Base-by-base conservation (phyloP, 2,329 filamentous ascomycete genomes). In the Cucurbitaria berberidis region DNA sequence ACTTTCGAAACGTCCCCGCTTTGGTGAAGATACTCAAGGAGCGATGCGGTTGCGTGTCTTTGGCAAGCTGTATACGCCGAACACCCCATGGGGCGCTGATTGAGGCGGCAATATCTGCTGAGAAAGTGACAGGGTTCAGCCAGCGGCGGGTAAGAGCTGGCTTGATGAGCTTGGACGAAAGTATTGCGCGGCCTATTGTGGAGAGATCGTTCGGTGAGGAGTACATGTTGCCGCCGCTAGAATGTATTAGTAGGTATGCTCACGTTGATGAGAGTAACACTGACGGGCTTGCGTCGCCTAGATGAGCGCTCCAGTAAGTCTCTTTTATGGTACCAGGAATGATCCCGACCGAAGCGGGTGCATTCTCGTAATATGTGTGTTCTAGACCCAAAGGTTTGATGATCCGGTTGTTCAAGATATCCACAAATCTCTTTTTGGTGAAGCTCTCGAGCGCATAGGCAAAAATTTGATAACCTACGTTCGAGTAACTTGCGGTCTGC, bases 51-150 rank as follows among this genome's bases (percentile, higher is more conserved):
- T 55, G 50, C 6, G 22, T 38, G 1, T 44, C 35, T 19, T 44
- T 46, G 32, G 38, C 56, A 8, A 72, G 42, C 2, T 53, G 50
- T 10, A 55, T 54, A 38, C 73, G 68, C 15, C 66, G 74, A 49
- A 79, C 75, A 32, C 76, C 73, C 74, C 75, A 80, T 2, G 75
- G 74, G 13, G 66, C 59, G 13, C 77, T 76, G 16, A 77, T 18
- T 2, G 58, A 46, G 7, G 52, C 60, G 3, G 72, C 66, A 49
- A 71, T 69, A 9, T 65, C 65, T 59, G 16, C 68, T 1, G 73
- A 76, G 59, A 76, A 75, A 1, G 75, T 60, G 6, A 69, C 66
- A 0, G 77, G 77, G 48, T 79, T 78, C 19, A 79, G 63, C 77
- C 77, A 79, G 45, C 67, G 70, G 13, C 72, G 67, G n/a, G 75